These are phyloP conservation scores for Dactylorhiza incarnata DNA, from an alignment of 106 monocot species.

Conservation along the genomic window DNA sequence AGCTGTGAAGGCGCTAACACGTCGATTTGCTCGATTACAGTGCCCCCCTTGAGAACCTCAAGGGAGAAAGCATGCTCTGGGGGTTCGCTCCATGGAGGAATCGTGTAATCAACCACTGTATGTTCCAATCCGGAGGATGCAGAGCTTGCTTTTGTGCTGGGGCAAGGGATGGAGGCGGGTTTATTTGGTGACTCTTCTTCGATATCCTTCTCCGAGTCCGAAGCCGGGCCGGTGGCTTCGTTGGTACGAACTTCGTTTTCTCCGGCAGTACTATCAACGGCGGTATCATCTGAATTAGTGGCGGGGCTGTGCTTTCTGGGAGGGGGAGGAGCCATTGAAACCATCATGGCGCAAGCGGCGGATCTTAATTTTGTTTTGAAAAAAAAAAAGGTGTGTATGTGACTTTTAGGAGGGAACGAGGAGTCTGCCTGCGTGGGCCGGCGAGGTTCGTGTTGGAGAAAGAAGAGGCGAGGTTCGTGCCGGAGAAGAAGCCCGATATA, in stretches of 20 bases:
- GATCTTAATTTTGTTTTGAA: too few relatives aligned
- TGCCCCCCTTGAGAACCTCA: conserved; percentile 83
- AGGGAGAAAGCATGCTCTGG: conserved; percentile 62
- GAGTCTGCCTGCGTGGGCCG: too few relatives aligned
- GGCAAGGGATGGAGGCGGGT: not conserved
- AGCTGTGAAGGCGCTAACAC: conserved; percentile 31
- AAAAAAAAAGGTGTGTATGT: too few relatives aligned
- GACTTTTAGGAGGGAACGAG: too few relatives aligned
- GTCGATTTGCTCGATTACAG: conserved; percentile 71
- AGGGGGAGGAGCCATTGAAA: conserved; percentile 6
- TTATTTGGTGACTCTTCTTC: not conserved
- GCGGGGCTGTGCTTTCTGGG: not conserved
- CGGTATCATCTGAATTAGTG: not conserved
- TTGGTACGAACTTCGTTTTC: not conserved
- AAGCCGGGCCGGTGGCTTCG: not conserved
- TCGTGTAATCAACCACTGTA: conserved; percentile 42
- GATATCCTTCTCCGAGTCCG: not conserved
- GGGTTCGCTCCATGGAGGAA: conserved; percentile 71
- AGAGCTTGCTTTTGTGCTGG: not conserved
- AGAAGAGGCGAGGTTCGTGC: too few relatives aligned
- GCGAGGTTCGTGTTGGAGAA: too few relatives aligned
- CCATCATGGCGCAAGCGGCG: not conserved
- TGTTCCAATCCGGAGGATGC: not conserved
- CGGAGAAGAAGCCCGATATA: too few relatives aligned
- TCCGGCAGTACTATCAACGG: not conserved